These are phyloP conservation scores for Wickerhamiella brachini DNA, from an alignment of 805 yeast species.

Conservation along the genomic window DNA sequence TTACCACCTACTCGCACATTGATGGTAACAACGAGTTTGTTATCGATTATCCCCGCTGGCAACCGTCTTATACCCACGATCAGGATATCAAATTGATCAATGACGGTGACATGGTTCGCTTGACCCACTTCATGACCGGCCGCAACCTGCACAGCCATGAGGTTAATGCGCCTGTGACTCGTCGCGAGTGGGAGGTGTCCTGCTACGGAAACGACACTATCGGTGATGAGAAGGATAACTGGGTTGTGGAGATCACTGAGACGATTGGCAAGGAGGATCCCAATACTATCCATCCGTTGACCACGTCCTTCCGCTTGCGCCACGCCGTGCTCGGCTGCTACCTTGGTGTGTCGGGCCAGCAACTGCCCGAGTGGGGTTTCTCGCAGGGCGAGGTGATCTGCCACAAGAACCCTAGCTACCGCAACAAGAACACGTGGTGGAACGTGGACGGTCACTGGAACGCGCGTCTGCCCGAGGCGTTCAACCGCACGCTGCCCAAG, in stretches of 20 bases:
- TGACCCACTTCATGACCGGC: conserved; percentile 68
- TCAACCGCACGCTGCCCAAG: conserved; percentile 31
- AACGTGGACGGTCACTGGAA: conserved; percentile 60
- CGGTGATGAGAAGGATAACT: conserved; percentile 81
- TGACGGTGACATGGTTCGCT: conserved; percentile 63
- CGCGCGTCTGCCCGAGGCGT: conserved; percentile 30
- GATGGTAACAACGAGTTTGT: conserved; percentile 72
- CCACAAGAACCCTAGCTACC: conserved; percentile 29
- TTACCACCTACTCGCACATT: conserved; percentile 51
- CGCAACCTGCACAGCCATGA: conserved; percentile 80
- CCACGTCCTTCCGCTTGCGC: conserved; percentile 51
- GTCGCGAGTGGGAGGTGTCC: conserved; percentile 91
- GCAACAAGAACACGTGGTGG: conserved; percentile 67
- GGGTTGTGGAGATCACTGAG: conserved; percentile 77
- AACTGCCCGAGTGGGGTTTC: conserved; percentile 94
- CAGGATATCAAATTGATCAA: conserved; percentile 33
- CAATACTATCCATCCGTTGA: conserved; percentile 51
- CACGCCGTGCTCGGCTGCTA: conserved; percentile 85
- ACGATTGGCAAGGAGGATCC: conserved; percentile 33
- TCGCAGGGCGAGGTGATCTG: conserved; percentile 94
- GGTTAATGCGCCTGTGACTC: conserved; percentile 83
- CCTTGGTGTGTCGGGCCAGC: conserved; percentile 76
- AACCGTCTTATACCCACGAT: conserved; percentile 24
- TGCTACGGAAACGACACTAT: conserved; percentile 67
- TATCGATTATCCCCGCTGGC: conserved; percentile 33